Evolutionary conservation across 352 stramenopile species (phyloP).

Genomic region (Phytopythium oedochilum): DNA sequence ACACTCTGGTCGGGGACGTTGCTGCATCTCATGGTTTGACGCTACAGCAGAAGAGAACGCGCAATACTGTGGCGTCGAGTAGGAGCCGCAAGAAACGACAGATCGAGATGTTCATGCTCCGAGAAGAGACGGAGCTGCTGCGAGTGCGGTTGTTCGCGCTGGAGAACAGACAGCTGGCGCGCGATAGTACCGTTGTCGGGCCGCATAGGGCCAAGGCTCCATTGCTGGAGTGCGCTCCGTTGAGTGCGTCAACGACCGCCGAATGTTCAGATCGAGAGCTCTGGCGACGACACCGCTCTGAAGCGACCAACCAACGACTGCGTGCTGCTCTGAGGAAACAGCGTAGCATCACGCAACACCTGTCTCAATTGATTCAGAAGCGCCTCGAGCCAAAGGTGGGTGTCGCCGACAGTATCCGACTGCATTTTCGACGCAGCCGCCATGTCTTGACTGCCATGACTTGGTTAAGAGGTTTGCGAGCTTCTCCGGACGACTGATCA

Average conservation of each 20-base stretch:
- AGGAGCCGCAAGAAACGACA: slow-evolving; percentile 14
- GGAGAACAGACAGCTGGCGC: background rate
- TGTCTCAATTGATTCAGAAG: slow-evolving; percentile 1
- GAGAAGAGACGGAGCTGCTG: slow-evolving; percentile 11
- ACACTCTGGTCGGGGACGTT: too few relatives aligned
- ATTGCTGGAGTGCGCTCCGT: too few relatives aligned
- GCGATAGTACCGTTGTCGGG: background rate
- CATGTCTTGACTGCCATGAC: background rate
- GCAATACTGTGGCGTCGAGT: background rate
- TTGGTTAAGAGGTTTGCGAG: background rate
- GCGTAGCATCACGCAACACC: slow-evolving; percentile 5
- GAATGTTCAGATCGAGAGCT: slow-evolving; percentile 3
- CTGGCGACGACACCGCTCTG: slow-evolving; percentile 1
- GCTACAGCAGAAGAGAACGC: background rate
- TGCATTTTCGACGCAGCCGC: too few relatives aligned
- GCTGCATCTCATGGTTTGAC: too few relatives aligned
- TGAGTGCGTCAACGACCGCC: background rate
- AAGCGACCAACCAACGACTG: slow-evolving; percentile 17
- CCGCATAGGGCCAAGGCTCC: background rate
- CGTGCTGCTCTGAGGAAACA: slow-evolving; percentile 13
- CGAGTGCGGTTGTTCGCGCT: slow-evolving; percentile 10
- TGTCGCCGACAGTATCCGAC: too few relatives aligned
- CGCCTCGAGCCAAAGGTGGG: background rate
- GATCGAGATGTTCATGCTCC: slow-evolving; percentile 14
- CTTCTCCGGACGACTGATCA: background rate